Base-by-base conservation (phyloP, 352 stramenopile species). In the Globisporangium cederbergense region DNA sequence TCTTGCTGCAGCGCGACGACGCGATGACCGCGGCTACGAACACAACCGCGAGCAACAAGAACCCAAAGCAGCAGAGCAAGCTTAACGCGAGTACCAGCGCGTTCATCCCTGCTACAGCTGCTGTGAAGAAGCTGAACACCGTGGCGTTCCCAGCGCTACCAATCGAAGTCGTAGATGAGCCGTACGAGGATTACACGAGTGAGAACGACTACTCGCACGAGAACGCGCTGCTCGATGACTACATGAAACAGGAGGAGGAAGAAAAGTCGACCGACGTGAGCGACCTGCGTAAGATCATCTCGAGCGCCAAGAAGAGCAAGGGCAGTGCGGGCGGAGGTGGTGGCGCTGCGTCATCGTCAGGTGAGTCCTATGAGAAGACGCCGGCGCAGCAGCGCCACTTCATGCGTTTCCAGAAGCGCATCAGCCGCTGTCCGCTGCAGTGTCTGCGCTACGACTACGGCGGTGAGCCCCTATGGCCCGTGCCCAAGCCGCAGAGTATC, bases 351-450 rank as follows among this genome's bases (percentile, higher is more conserved):
- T 60, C 62, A 3, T 68, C 73, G 0, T 77, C 77, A 8, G 65
- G 72, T 2, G 86, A 95, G 53, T 87, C 85, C 9, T 95, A 95
- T 58, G 86, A 95, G 71, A 87, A 84, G 57, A 93, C 86, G 18
- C 86, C 86, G 0, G 81, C 83, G 7, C 67, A 74, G 16, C 78
- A 92, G 61, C 81, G 85, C 32, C 78, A 93, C 68, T 79, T 95
- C n/a, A 66, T 93, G 64, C 81, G 79, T n/a, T 95, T 95, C 70
- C 84, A 95, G 66, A 90, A 95, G 66, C 86, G 86, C 34, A 90
- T 95, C 52, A 89, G 63, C 54, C 83, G 86, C 4, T 89, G 79
- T 58, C 86, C 84, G 46, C 60, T 88, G 13, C 86, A 95, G 64
- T 90, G 84, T 42, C 76, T 95, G 62, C 84, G 86, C 36, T 95